Evolutionary conservation across 2,329 filamentous ascomycete species (phyloP).

Genomic region (Aureobasidium sp.): DNA sequence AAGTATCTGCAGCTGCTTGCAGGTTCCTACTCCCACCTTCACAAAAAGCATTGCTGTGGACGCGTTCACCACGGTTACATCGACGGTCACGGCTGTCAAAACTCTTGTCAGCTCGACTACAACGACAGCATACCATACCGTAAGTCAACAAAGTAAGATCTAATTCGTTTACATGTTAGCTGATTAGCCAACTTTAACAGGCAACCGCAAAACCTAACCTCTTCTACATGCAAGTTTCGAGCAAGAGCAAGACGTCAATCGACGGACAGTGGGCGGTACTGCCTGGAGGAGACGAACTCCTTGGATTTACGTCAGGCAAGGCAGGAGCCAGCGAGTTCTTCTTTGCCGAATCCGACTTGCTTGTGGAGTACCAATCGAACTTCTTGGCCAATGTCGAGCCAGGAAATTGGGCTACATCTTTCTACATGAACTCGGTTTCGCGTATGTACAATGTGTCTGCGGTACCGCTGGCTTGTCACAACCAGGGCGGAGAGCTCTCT

Average conservation of each 20-base stretch:
- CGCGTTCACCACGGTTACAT: background rate
- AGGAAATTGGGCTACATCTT: background rate
- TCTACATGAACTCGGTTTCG: conserved; percentile 2
- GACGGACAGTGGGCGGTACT: background rate
- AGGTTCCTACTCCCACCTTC: conserved; percentile 14
- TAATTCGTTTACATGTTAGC: background rate
- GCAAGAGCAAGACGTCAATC: background rate
- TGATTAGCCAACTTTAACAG: background rate
- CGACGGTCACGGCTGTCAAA: background rate
- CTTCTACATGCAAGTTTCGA: conserved; percentile 8
- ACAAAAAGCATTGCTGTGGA: background rate
- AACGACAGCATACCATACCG: conserved; percentile 2
- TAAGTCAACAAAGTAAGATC: background rate
- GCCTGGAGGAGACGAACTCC: background rate
- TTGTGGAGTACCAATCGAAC: background rate
- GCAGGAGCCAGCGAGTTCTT: background rate
- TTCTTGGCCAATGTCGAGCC: conserved; percentile 1
- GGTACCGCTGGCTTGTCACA: background rate
- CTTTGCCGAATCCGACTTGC: background rate
- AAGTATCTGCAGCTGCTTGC: conserved; percentile 15
- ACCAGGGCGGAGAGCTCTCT: background rate
- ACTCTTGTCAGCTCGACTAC: background rate
- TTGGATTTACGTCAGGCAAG: background rate
- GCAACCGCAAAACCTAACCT: background rate
- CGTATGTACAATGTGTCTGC: background rate